Base-by-base conservation (phyloP, 2,329 filamentous ascomycete genomes). In the Aspergillus ochraceus region DNA sequence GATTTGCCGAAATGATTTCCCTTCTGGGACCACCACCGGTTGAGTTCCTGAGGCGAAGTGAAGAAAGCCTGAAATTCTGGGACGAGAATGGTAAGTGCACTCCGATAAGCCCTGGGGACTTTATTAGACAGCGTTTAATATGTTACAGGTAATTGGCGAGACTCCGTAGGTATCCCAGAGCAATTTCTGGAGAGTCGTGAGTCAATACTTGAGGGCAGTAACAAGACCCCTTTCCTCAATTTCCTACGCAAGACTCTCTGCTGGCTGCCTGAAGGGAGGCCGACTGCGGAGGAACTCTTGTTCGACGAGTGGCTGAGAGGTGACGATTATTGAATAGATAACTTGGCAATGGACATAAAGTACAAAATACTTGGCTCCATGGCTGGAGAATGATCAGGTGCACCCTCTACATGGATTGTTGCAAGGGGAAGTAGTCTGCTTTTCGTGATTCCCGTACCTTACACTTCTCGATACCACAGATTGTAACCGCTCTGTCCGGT, bases 1-100 rank as follows among this genome's bases (percentile, higher is more conserved):
- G 78, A 60, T 73, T 81, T 30, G 77, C 79, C 0, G 77, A 81
- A 60, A 78, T 81, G 3, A 71, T 79, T 14, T 71, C 66, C 4
- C 59, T 80, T 1, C 69, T 82, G 10, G 79, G 79, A 0, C 68
- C 66, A 9, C 78, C 78, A 4, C 77, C 78, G 1, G 59, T 65
- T 6, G 61, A 63, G 0, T 68, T 79, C 2, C 64, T 77, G 53
- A 29, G 56, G 2, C 60, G 56, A 14, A 73, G 72, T 6, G 59
- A 64, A 12, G 59, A 58, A 9, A 74, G 64, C 11, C 58, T 64
- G 1, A 73, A 72, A 36, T 80, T 75, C 62, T 79, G 77, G 51
- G 67, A 73, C 0, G 66, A 70, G 17, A 50, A 70, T 26, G 74
- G 76, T 74, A 67, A 49, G 56, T 49, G 20, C 29, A n/a, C 6